Evolutionary conservation across 2,329 filamentous ascomycete genomes (phyloP).

Genomic region (Penicillium sp.): DNA sequence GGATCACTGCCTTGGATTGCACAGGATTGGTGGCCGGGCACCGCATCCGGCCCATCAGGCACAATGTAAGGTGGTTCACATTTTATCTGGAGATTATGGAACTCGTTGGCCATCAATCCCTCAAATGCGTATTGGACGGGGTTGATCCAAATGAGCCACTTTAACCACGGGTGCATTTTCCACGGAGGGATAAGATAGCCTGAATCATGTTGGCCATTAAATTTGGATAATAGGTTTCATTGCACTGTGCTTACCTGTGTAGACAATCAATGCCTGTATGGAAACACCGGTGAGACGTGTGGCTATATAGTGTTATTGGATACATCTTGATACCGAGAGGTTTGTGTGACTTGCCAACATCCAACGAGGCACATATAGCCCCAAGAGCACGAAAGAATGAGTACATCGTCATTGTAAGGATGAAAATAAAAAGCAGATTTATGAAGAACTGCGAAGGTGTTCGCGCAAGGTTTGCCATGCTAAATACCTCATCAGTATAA

Average conservation of each 20-base stretch:
- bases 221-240: neutral
- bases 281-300: conserved; percentile 51
- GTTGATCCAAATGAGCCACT: conserved; percentile 64
- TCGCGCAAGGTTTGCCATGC: conserved; percentile 55
- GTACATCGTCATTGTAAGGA: conserved; percentile 55
- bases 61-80: conserved; percentile 58
- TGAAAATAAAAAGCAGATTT: conserved; percentile 54
- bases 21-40: conserved; percentile 57
- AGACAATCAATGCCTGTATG: conserved; percentile 56
- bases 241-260: conserved; percentile 43
- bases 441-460: conserved; percentile 64
- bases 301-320: conserved; percentile 26
- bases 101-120: conserved; percentile 68
- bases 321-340: neutral
- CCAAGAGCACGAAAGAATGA: conserved; percentile 53
- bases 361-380: conserved; percentile 50
- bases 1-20: conserved; percentile 57
- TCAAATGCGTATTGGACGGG: conserved; percentile 70
- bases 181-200: conserved; percentile 63
- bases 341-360: conserved; percentile 41
- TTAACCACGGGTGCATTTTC: conserved; percentile 63
- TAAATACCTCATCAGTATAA: conserved; percentile 13
- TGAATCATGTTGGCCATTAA: conserved; percentile 5
- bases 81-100: conserved; percentile 56
- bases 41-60: conserved; percentile 49